phyloP scores from a whole-genome alignment of 2,329 filamentous ascomycete genomes.

The Truncatella angustata region DNA sequence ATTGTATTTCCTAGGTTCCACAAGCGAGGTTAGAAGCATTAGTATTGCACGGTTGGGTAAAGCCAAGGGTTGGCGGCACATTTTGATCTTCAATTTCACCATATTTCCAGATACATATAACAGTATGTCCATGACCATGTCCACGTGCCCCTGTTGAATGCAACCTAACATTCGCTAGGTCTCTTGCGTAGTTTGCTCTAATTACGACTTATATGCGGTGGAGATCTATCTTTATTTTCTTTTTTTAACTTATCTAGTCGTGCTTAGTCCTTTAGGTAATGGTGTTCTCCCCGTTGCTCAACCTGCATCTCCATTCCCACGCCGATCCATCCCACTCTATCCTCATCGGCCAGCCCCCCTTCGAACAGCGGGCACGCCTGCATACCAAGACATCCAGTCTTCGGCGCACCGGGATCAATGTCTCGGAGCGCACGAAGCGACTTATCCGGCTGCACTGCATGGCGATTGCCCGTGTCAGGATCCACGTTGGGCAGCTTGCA shows the following conservation, averaged over 20 bases:
- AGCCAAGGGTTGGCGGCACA: background rate
- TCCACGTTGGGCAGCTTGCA: slow-evolving; percentile 73
- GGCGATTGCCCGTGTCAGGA: slow-evolving; percentile 55
- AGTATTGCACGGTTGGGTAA: background rate
- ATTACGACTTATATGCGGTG: no score
- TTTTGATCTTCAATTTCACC: background rate
- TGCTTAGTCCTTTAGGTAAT: slow-evolving; percentile 9
- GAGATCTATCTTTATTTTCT: no score
- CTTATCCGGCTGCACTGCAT: slow-evolving; percentile 54
- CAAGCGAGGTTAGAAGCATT: background rate
- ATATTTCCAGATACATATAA: no score
- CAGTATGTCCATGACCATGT: no score
- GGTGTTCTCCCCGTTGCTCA: slow-evolving; percentile 43
- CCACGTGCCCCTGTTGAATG: no score
- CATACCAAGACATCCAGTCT: slow-evolving; percentile 61
- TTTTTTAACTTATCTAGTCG: no score
- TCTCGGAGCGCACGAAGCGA: slow-evolving; percentile 57
- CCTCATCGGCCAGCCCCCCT: slow-evolving; percentile 22
- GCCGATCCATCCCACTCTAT: slow-evolving; percentile 42
- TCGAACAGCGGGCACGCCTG: slow-evolving; percentile 59
- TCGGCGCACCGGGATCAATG: slow-evolving; percentile 59
- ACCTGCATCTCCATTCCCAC: slow-evolving; percentile 57
- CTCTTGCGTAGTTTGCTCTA: no score
- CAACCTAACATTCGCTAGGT: no score
- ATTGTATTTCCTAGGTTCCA: background rate